A percentile compares a stretch with the other conserved stretches of the same genome.
Evolutionary conservation across 768 basidiomycete species (phyloP).

Genomic region (Melanogaster broomeanus): DNA sequence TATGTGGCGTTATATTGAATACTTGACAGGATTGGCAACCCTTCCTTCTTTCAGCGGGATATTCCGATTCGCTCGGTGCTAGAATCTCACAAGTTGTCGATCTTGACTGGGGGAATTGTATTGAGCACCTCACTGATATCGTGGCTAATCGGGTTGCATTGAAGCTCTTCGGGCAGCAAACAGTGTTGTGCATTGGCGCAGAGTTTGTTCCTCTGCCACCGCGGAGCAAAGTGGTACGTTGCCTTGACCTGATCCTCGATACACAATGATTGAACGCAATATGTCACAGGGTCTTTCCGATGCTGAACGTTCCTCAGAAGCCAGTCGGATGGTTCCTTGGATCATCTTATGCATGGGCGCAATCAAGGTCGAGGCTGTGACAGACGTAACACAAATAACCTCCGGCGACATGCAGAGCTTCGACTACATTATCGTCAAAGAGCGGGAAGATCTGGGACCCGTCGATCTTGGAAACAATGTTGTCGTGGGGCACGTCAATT

Average conservation of each 20-base stretch:
- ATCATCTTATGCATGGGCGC: constrained; percentile 84
- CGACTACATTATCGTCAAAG: constrained; percentile 66
- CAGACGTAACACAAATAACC: constrained; percentile 40
- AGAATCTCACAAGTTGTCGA: constrained; percentile 51
- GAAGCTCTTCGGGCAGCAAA: constrained; percentile 56
- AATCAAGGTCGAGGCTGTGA: constrained; percentile 62
- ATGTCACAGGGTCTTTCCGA: constrained; percentile 23
- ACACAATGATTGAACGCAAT: background rate
- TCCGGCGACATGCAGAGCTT: constrained; percentile 36
- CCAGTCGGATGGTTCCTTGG: constrained; percentile 51
- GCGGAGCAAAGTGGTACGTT: constrained; percentile 24
- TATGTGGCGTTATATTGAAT: constrained; percentile 10
- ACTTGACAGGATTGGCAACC: constrained; percentile 56
- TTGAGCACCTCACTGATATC: constrained; percentile 58
- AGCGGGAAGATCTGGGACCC: constrained; percentile 31
- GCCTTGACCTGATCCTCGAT: background rate
- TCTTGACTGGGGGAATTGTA: constrained; percentile 48
- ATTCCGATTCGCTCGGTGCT: constrained; percentile 39
- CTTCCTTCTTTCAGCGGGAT: constrained; percentile 59
- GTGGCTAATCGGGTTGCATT: constrained; percentile 55
- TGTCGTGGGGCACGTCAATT: constrained; percentile 55
- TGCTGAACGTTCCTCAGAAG: constrained; percentile 36
- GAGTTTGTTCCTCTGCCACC: constrained; percentile 51
- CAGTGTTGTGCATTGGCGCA: constrained; percentile 60
- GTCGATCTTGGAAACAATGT: constrained; percentile 26